Conservation (phyloP, 1,284 basidiomycete genomes). For the Ustilago cynodontis region DNA sequence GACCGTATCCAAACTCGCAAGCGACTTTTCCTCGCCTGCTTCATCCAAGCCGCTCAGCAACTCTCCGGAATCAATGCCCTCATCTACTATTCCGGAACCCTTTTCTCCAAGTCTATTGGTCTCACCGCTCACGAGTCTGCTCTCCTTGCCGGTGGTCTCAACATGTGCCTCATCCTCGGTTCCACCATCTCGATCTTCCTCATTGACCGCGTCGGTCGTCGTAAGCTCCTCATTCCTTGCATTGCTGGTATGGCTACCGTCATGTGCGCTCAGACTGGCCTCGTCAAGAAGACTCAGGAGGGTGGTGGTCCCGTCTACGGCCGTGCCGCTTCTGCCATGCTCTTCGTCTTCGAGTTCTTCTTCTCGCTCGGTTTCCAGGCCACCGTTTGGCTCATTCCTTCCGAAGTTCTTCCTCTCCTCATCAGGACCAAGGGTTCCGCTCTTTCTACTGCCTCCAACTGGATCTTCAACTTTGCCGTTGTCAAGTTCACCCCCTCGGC, state of each 20-base stretch:
- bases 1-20: slow-evolving; percentile 77
- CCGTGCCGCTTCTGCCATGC: slow-evolving; percentile 73
- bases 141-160: slow-evolving; percentile 78
- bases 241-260: slow-evolving; percentile 77
- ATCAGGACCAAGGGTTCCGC: slow-evolving; percentile 70
- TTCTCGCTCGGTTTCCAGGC: slow-evolving; percentile 80
- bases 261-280: slow-evolving; percentile 74
- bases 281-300: slow-evolving; percentile 73
- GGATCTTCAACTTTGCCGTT: slow-evolving; percentile 67
- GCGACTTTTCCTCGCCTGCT: slow-evolving; percentile 74
- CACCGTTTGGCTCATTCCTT: slow-evolving; percentile 74
- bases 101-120: slow-evolving; percentile 69
- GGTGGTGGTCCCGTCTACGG: slow-evolving; percentile 71
- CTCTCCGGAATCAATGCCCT: slow-evolving; percentile 78
- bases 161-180: slow-evolving; percentile 78
- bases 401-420: slow-evolving; percentile 69
- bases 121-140: slow-evolving; percentile 76
- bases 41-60: slow-evolving; percentile 80
- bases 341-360: slow-evolving; percentile 79
- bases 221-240: slow-evolving; percentile 79
- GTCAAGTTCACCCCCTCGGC: slow-evolving; percentile 78
- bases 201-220: slow-evolving; percentile 74
- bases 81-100: slow-evolving; percentile 74
- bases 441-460: slow-evolving; percentile 68
- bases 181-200: slow-evolving; percentile 75